These are phyloP conservation scores for Phytophthora sojae DNA, from an alignment of 352 stramenopile genomes.

Conservation along the genomic window DNA sequence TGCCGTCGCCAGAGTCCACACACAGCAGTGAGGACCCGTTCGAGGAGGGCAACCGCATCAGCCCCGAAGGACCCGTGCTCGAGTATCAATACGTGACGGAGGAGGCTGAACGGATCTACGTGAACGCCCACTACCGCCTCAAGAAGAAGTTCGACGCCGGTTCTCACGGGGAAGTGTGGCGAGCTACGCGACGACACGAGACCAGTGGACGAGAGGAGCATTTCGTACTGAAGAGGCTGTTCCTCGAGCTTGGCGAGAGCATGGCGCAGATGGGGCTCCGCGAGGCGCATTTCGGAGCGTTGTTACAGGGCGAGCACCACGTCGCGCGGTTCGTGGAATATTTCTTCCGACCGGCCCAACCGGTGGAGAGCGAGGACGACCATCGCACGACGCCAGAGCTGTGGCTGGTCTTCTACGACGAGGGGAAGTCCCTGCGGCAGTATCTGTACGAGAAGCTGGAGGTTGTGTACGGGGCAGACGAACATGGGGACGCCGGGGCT, in stretches of 20 bases:
- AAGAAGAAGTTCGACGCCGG: conserved; percentile 86
- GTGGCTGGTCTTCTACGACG: conserved; percentile 92
- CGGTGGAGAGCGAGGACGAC: conserved; percentile 25
- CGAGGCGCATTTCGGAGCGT: conserved; percentile 84
- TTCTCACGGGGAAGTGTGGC: conserved; percentile 87
- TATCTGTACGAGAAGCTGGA: conserved; percentile 85
- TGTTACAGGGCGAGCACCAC: conserved; percentile 60
- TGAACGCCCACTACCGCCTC: conserved; percentile 81
- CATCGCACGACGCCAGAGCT: conserved; percentile 56
- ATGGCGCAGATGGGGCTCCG: conserved; percentile 83
- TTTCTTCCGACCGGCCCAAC: conserved; percentile 69
- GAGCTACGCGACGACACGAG: conserved; percentile 45
- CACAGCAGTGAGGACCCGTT: background rate
- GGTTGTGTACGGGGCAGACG: conserved; percentile 37
- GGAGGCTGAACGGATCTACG: conserved; percentile 67
- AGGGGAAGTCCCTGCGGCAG: conserved; percentile 87
- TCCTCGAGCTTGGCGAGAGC: conserved; percentile 66
- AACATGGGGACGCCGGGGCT: conserved; percentile 16
- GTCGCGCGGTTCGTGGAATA: conserved; percentile 90
- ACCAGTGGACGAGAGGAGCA: conserved; percentile 41
- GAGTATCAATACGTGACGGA: conserved; percentile 76
- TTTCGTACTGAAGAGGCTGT: conserved; percentile 90
- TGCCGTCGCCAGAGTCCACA: conserved; percentile 23
- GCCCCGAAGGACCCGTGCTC: conserved; percentile 59
- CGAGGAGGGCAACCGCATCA: background rate